Conservation (phyloP, 495 filamentous ascomycete genomes). For the Evansstolkia leycettana region DNA sequence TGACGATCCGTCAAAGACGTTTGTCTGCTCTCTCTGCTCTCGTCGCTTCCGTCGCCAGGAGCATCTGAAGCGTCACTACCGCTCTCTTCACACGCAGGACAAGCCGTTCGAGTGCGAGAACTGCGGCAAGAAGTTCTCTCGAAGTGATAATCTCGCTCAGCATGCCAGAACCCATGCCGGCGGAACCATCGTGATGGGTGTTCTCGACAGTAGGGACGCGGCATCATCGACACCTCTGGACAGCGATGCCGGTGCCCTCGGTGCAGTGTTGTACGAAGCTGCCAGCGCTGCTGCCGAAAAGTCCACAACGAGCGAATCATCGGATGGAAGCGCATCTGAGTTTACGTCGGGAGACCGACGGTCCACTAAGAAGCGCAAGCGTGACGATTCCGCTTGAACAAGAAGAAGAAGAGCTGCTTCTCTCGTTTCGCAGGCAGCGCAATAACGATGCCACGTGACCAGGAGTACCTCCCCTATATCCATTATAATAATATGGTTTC, state of each 20-base stretch:
- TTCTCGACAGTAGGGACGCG: conserved; percentile 57
- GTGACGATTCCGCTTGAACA: conserved; percentile 35
- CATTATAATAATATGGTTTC: no score
- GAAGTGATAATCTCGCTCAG: conserved; percentile 93
- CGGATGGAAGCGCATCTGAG: conserved; percentile 34
- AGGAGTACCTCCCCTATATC: conserved; percentile 25
- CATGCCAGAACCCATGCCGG: conserved; percentile 90
- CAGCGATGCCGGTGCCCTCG: conserved; percentile 49
- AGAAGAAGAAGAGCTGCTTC: conserved; percentile 6
- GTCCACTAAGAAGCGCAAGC: conserved; percentile 67
- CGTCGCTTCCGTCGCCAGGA: conserved; percentile 98
- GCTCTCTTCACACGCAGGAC: conserved; percentile 94
- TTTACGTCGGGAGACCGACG: conserved; percentile 32
- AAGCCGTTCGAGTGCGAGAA: conserved; percentile 97
- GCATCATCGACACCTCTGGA: conserved; percentile 34
- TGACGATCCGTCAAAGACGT: conserved; percentile 96
- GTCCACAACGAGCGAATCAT: conserved; percentile 39
- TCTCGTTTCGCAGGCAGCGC: conserved; percentile 9
- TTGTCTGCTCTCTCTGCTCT: conserved; percentile 89
- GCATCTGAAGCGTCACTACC: conserved; percentile 97
- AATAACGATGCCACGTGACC: conserved; percentile 31
- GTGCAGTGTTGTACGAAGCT: conserved; percentile 64
- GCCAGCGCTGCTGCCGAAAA: conserved; percentile 51
- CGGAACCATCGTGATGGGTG: conserved; percentile 78
- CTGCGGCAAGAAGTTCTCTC: conserved; percentile 98